Conservation (phyloP, 208 protist genomes). For the Endotrypanum monterogeii region DNA sequence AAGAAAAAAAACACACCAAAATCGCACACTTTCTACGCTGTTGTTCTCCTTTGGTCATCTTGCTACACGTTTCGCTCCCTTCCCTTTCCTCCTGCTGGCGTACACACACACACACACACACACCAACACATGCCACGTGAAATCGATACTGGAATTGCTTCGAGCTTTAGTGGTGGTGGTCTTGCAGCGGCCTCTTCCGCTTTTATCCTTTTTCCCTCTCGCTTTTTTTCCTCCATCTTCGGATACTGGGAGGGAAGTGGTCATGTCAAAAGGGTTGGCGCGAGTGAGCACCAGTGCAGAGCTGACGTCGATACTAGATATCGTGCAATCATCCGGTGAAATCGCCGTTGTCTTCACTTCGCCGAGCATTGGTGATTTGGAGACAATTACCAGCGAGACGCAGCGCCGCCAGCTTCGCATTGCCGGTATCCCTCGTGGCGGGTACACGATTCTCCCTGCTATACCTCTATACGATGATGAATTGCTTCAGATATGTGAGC, state of each 20-base stretch:
- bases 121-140: not conserved
- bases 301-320: conserved; percentile 31
- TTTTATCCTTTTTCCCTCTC: too few species aligned
- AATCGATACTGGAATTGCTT: not conserved
- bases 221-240: not conserved
- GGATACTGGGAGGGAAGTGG: not conserved
- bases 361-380: conserved; percentile 60
- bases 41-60: not conserved
- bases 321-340: conserved; percentile 69
- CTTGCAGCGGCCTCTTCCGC: not conserved
- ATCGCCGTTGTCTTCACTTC: conserved; percentile 59
- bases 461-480: conserved; percentile 67
- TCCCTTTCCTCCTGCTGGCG: too few species aligned
- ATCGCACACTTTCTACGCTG: not conserved
- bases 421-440: conserved; percentile 61
- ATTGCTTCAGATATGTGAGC: conserved; percentile 49
- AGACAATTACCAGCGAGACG: conserved; percentile 61
- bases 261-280: conserved; percentile 16
- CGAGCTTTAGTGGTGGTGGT: not conserved
- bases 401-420: conserved; percentile 66
- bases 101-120: not conserved
- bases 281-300: conserved; percentile 19
- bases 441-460: conserved; percentile 69
- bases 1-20: not conserved
- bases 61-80: not conserved